Evolutionary conservation across 768 basidiomycete genomes (phyloP).

Genomic region (Rhodocollybia butyracea): DNA sequence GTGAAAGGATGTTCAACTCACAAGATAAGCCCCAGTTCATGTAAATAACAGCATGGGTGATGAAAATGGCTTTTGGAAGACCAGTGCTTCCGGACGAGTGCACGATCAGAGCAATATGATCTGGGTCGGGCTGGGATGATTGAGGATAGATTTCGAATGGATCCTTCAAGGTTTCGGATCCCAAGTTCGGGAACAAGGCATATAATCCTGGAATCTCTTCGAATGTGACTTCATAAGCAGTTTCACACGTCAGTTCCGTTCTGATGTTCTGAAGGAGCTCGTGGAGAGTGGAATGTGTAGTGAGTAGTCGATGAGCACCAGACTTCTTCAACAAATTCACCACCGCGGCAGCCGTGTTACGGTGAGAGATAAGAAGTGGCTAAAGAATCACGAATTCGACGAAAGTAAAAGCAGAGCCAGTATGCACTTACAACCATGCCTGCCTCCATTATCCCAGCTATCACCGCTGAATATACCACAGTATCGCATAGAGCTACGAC

Average conservation of each 20-base stretch:
- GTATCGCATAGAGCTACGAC: slow-evolving; percentile 31
- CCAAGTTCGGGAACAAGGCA: slow-evolving; percentile 22
- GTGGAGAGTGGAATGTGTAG: slow-evolving; percentile 16
- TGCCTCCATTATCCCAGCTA: slow-evolving; percentile 34
- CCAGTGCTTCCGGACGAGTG: slow-evolving; percentile 42
- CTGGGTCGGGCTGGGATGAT: not conserved
- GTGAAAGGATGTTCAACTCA: slow-evolving; percentile 14
- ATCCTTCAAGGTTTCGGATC: slow-evolving; percentile 12
- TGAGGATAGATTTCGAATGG: not conserved
- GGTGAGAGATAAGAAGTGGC: slow-evolving; percentile 40
- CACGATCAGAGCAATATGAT: slow-evolving; percentile 23
- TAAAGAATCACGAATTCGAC: slow-evolving; percentile 10
- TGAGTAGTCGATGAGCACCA: slow-evolving; percentile 34
- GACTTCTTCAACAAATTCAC: slow-evolving; percentile 33
- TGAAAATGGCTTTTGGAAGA: slow-evolving; percentile 32
- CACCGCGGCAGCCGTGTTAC: slow-evolving; percentile 32
- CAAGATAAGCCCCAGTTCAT: slow-evolving; percentile 21
- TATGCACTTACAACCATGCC: slow-evolving; percentile 29
- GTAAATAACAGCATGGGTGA: slow-evolving; percentile 16
- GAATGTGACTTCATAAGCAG: not conserved
- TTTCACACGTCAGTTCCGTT: not conserved
- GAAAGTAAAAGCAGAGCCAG: not conserved
- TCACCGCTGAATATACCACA: slow-evolving; percentile 39
- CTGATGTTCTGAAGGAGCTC: not conserved
- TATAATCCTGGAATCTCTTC: slow-evolving; percentile 6